These are phyloP conservation scores for Sistotremastrum niveocremeum DNA, from an alignment of 768 basidiomycete genomes.

Conservation along the genomic window DNA sequence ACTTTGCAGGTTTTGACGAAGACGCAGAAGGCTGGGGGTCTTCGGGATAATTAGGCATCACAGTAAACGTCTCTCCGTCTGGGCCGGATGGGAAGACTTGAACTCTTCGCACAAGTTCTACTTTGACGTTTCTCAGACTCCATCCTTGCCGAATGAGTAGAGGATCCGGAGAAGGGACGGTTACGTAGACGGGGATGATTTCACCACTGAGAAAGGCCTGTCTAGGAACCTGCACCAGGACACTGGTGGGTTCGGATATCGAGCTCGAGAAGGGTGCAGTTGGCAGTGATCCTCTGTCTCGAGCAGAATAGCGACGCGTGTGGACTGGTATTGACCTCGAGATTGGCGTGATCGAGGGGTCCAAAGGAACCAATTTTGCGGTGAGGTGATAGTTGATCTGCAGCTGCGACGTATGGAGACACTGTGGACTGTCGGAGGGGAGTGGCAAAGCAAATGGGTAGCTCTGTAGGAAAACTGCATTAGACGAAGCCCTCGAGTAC, in stretches of 20 bases:
- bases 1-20: no score
- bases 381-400: slow-evolving; percentile 57
- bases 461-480: slow-evolving; percentile 36
- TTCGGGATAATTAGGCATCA: background rate
- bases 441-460: slow-evolving; percentile 78
- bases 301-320: slow-evolving; percentile 61
- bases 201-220: slow-evolving; percentile 61
- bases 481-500: slow-evolving; percentile 28
- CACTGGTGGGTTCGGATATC: slow-evolving; percentile 48
- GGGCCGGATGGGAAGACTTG: slow-evolving; percentile 21
- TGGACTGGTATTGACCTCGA: slow-evolving; percentile 53
- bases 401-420: slow-evolving; percentile 63
- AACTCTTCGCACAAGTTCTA: slow-evolving; percentile 61
- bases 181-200: slow-evolving; percentile 64
- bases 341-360: slow-evolving; percentile 24
- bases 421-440: slow-evolving; percentile 68
- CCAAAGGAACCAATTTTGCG: slow-evolving; percentile 36
- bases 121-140: slow-evolving; percentile 65
- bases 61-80: background rate
- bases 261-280: slow-evolving; percentile 45
- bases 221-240: slow-evolving; percentile 60
- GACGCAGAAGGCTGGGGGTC: background rate
- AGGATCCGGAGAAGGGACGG: slow-evolving; percentile 62
- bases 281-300: slow-evolving; percentile 34
- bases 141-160: slow-evolving; percentile 58